Conservation (phyloP, 345 rosid genomes). For the Anacardium occidentale region DNA sequence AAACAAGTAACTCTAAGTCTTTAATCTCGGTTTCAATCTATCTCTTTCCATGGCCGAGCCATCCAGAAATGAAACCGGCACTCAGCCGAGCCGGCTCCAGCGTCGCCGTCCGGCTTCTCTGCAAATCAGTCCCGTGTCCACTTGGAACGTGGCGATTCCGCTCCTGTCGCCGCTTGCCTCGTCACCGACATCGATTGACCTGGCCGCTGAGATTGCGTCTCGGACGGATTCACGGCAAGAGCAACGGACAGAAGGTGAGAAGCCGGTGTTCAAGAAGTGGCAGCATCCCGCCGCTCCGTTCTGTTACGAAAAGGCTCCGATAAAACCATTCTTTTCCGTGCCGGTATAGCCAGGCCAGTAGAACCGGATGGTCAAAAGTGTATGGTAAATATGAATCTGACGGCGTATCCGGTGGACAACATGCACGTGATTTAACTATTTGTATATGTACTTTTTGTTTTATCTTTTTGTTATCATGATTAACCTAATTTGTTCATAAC, state of each 20-base stretch:
- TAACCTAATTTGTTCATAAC: conserved; percentile 12
- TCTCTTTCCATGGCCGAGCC: conserved; percentile 28
- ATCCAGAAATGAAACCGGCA: conserved; percentile 26
- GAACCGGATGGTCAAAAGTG: background rate
- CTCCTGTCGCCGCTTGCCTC: conserved; percentile 74
- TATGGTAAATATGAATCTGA: conserved; percentile 22
- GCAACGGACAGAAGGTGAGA: conserved; percentile 32
- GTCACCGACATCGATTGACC: conserved; percentile 43
- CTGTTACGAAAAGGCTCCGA: conserved; percentile 44
- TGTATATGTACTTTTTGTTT: background rate
- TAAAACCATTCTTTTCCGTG: conserved; percentile 48
- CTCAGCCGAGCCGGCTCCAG: conserved; percentile 64
- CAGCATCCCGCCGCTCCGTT: conserved; percentile 94
- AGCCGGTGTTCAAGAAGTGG: conserved; percentile 70
- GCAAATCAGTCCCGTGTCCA: conserved; percentile 48
- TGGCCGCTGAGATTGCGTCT: conserved; percentile 29
- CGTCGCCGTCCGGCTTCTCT: conserved; percentile 69
- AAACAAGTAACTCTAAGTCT: no score
- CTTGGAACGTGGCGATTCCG: conserved; percentile 87
- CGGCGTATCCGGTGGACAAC: conserved; percentile 4
- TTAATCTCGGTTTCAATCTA: no score
- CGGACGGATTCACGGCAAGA: conserved; percentile 35
- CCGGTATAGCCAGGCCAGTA: conserved; percentile 42
- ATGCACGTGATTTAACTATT: conserved; percentile 7
- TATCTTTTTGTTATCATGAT: background rate